Conservation (phyloP, 192 early-diverging fungal genomes). For the Jimgerdemannia lactiflua region DNA sequence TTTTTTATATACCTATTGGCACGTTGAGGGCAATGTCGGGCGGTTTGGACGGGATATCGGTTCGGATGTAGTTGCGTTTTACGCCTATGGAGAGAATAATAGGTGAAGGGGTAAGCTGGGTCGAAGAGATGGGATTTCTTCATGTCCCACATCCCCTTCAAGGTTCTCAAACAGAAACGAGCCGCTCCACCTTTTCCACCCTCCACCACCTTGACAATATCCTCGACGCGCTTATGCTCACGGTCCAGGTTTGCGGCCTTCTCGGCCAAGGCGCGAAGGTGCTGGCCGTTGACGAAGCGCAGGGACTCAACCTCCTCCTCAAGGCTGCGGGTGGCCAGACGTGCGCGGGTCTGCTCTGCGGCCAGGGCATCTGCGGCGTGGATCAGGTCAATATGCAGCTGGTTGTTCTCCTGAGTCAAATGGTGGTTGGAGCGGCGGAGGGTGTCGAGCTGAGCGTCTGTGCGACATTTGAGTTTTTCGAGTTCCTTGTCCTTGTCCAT, state of each 20-base stretch:
- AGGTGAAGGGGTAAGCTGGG: not conserved
- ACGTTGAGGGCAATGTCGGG: not conserved
- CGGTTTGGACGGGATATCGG: not conserved
- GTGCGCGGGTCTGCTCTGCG: not conserved
- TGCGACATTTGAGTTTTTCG: too few relatives aligned
- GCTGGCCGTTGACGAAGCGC: constrained; percentile 11
- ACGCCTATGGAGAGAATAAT: not conserved
- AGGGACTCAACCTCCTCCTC: constrained; percentile 4
- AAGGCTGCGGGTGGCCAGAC: not conserved
- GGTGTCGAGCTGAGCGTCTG: constrained; percentile 2
- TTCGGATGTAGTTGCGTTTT: not conserved
- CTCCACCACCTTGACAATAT: not conserved
- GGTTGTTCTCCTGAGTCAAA: constrained; percentile 14
- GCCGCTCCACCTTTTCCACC: constrained; percentile 11
- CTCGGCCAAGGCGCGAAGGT: not conserved
- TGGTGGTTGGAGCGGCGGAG: constrained; percentile 1
- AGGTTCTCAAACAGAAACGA: not conserved
- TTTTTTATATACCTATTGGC: not conserved
- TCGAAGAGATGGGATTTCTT: too few relatives aligned
- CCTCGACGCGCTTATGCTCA: constrained; percentile 7
- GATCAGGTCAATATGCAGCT: constrained; percentile 10
- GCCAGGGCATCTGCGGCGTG: not conserved
- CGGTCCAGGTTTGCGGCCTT: not conserved
- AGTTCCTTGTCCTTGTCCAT: too few relatives aligned
- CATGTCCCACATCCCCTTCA: too few relatives aligned